Evolutionary conservation across 2,329 filamentous ascomycete species (phyloP), one percentile per base, ranked within the genome.

Genomic region (Botryosphaeria agaves): DNA sequence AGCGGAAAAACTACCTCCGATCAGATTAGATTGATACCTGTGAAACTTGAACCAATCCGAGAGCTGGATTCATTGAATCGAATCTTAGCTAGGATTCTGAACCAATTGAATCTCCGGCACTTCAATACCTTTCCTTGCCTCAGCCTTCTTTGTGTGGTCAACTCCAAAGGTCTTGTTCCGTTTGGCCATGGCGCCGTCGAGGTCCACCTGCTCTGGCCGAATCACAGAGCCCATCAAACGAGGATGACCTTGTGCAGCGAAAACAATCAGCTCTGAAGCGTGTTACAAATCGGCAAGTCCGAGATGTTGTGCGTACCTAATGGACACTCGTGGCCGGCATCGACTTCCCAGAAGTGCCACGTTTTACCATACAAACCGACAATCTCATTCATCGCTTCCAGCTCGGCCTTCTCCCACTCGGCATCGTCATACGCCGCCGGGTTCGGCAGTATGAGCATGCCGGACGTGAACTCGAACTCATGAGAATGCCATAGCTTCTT

Each of bases 401-500:
- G 28, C 32, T 40, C 37, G 18, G 24, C 29, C 5, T 16, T 28
- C 30, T 40, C 37, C 37, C 37, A 40, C 14, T 32, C 32, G n/a
- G 30, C 34, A 17, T 38, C 32, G 5, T n/a, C 31, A 9, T 35
- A 30, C n/a, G 23, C 35, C 14, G n/a, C 30, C 2, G 29, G 36
- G 24, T 38, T 34, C 2, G 38, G 38, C 21, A 36, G 20, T 5
- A 38, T 32, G 4, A 41, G 32, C 38, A 41, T 40, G 12, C 38
- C 38, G 11, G 35, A 38, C 29, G 33, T 33, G 14, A 41, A 38
- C 20, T 41, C 38, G 30, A 30, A 41, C 26, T 39, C 38, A 24
- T 41, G 38, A 21, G 35, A 38, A 26, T 41, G 38, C 38, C 38
- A 41, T 5, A 41, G 36, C 32, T 36, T 34, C 31, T 36, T 31